Evolutionary conservation across 1,284 basidiomycete genomes (phyloP).

Genomic region (Gomphus bonarii): DNA sequence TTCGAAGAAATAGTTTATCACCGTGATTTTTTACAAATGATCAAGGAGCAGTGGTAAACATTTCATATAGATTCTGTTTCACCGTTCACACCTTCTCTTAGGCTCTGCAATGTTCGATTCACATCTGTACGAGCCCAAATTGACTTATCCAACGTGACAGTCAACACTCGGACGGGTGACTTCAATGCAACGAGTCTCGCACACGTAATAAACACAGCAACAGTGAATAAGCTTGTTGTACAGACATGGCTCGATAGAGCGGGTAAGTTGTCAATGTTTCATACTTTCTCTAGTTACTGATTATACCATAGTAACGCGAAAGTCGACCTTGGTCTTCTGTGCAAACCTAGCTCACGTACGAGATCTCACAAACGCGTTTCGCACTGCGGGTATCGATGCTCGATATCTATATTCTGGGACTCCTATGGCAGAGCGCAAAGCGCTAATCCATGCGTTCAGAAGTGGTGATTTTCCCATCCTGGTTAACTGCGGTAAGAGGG

Average conservation of each 20-base stretch:
- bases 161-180: slow-evolving; percentile 64
- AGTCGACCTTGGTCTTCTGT: slow-evolving; percentile 87
- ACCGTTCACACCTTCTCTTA: slow-evolving; percentile 21
- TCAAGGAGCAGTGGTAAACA: slow-evolving; percentile 78
- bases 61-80: neutral
- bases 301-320: slow-evolving; percentile 39
- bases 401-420: slow-evolving; percentile 73
- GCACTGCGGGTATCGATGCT: slow-evolving; percentile 75
- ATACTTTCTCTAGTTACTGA: neutral
- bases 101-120: slow-evolving; percentile 79
- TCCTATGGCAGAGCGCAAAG: slow-evolving; percentile 51
- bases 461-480: slow-evolving; percentile 75
- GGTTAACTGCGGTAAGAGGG: slow-evolving; percentile 71
- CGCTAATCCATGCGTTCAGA: slow-evolving; percentile 62
- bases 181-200: slow-evolving; percentile 71
- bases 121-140: slow-evolving; percentile 73
- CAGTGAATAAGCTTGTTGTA: slow-evolving; percentile 69
- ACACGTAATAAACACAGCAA: slow-evolving; percentile 67
- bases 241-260: slow-evolving; percentile 77
- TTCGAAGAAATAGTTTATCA: slow-evolving; percentile 94
- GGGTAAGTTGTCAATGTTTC: slow-evolving; percentile 28
- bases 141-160: slow-evolving; percentile 54
- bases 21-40: slow-evolving; percentile 88
- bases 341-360: slow-evolving; percentile 82
- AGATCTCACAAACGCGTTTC: slow-evolving; percentile 66